Base-by-base conservation (phyloP, 2,329 filamentous ascomycete species). In the Mycocentrospora acerina region DNA sequence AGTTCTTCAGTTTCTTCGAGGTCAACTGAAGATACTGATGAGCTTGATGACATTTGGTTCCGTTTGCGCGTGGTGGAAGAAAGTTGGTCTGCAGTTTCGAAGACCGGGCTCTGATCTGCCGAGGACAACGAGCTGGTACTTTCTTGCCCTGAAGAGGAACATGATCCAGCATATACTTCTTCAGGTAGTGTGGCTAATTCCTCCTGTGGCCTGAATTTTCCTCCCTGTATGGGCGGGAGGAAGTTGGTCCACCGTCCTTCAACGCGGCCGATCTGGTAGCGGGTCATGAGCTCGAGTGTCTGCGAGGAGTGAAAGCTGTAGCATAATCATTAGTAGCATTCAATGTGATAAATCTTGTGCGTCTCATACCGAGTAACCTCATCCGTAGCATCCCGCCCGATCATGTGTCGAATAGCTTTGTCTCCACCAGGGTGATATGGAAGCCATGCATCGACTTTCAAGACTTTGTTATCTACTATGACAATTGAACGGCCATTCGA, bases 361-460 rank as follows among this genome's bases (percentile, higher is more conserved):
- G 11, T 8, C 38, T 75, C 85, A 34, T 78, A 96, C 88, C 85
- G 88, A 66, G 85, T 88, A 46, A 97, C 84, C 70, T 97, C 93
- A 67, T 96, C 90, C 9, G 91, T 96, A 34, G 89, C 91, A 80
- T 95, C 90, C 69, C 86, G 82, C 46, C 90, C 90, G 44, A 97
- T 81, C 89, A 96, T 93, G 64, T 98, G 93, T 64, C 82, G 75
- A 50, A 98, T 94, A 37, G 91, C 81, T 70, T 90, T 93, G 57
- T 91, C 84, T 54, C 93, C 93, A 40, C 93, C 93, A 10, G 93
- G 93, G 60, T 97, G 93, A 60, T 87, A 96, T 36, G 81, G 81
- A 35, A 94, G 72, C 88, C 90, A 98, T 26, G 85, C 78, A 67
- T 97, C 91, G 22, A 89, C 83, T 71, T 90, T 95, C 53, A 97